Evolutionary conservation across 495 filamentous ascomycete genomes (phyloP), one percentile per base, ranked within the genome.

Genomic region (Trichocladium uniseriatum): DNA sequence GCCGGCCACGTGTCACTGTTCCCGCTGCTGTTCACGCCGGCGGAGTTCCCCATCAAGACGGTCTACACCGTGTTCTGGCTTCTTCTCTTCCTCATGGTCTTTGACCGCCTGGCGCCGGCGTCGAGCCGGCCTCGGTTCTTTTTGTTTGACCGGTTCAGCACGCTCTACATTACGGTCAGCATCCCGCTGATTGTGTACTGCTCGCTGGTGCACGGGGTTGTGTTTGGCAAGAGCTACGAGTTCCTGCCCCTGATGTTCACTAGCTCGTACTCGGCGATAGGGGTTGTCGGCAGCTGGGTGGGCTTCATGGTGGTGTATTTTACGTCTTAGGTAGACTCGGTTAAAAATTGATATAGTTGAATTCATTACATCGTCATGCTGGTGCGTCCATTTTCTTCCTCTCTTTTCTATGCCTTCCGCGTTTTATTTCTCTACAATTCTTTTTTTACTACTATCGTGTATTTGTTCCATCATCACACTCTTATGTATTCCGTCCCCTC

Each of bases 221-320:
- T 90, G 35, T 96, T 94, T 66, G 89, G 91, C 0, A 75, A 82
- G 54, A 78, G 76, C 52, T 87, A 85, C 54, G 86, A 95, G 68
- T 98, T 97, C 64, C 65, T 97, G 24, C 92, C 92, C 14, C 66
- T 97, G 52, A 96, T 98, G 92, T 94, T 97, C 61, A 95, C 81
- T 61, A 96, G 91, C 68, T 84, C 86, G 38, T 98, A 98, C 69
- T 91, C 85, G 14, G 92, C 92, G 16, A 66, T 97, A 35, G 92
- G 92, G n/a, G 88, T 98, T 1, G 80, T 96, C 11, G 92, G 87
- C 5, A 98, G 92, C 72, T 97, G 91, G 91, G 60, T 97, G 45
- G 90, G 92, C 16, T 95, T 96, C 62, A 78, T 87, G 75, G 89
- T 95, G 20, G 86, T 98, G 34, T 95, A 89, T 66, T 91, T 95